Evolutionary conservation across 2,329 filamentous ascomycete species (phyloP).

Genomic region (Lachnellula subtilissima): DNA sequence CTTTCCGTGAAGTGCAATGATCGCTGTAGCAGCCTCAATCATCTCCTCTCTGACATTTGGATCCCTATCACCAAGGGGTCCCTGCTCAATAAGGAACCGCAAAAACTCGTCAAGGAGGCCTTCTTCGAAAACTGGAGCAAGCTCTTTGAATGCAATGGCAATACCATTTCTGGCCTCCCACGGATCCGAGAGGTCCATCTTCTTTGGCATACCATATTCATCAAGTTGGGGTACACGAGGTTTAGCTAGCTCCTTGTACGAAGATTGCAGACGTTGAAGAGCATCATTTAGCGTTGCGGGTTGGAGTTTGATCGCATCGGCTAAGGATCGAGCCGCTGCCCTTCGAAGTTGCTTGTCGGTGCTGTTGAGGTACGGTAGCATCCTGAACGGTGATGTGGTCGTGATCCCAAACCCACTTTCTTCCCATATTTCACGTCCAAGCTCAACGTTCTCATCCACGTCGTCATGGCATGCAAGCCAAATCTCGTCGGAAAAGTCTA

Average conservation of each 20-base stretch:
- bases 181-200: constrained; percentile 78
- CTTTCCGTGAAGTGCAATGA: constrained; percentile 78
- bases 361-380: constrained; percentile 75
- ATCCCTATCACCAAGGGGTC: constrained; percentile 81
- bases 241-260: constrained; percentile 76
- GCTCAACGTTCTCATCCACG: constrained; percentile 75
- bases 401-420: constrained; percentile 76
- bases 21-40: constrained; percentile 79
- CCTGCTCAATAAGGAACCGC: constrained; percentile 77
- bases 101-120: constrained; percentile 72
- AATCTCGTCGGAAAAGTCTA: constrained; percentile 81
- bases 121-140: constrained; percentile 65
- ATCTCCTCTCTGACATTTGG: constrained; percentile 77
- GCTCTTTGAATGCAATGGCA: constrained; percentile 78
- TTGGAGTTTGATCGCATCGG: constrained; percentile 63
- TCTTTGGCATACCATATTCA: constrained; percentile 90
- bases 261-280: constrained; percentile 60
- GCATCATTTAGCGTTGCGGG: constrained; percentile 56
- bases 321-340: constrained; percentile 76
- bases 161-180: constrained; percentile 92
- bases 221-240: constrained; percentile 80
- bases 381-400: constrained; percentile 57
- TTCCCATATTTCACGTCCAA: constrained; percentile 89
- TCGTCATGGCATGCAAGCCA: constrained; percentile 94
- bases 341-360: constrained; percentile 77